Percentiles rank a stretch among this genome's conserved stretches.
phyloP scores from a whole-genome alignment of 2,329 filamentous ascomycete species.

The Penicillium sp. region DNA sequence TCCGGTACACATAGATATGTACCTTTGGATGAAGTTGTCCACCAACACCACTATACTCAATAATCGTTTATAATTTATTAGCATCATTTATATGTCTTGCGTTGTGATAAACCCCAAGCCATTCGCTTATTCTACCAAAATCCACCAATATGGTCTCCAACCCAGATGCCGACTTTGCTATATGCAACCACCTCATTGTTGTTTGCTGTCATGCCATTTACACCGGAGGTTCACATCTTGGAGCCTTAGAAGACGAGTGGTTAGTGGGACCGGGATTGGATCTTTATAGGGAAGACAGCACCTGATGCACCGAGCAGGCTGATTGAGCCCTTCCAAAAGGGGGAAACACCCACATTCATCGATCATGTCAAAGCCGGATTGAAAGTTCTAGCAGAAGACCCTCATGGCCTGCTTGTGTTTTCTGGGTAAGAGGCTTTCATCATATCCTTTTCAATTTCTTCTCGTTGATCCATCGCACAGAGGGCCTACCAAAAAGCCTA shows the following conservation, averaged over 20 bases:
- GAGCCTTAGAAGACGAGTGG: slow-evolving; percentile 62
- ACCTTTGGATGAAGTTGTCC: background rate
- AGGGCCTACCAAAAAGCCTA: slow-evolving; percentile 60
- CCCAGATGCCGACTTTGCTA: background rate
- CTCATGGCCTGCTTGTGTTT: slow-evolving; percentile 61
- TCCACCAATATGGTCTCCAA: background rate
- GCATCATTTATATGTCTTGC: background rate
- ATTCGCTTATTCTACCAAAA: too few relatives aligned
- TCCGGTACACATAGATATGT: too few relatives aligned
- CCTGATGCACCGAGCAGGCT: slow-evolving; percentile 48
- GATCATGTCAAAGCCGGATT: slow-evolving; percentile 70
- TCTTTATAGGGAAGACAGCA: background rate
- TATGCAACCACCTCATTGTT: slow-evolving; percentile 62
- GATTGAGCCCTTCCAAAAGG: slow-evolving; percentile 73
- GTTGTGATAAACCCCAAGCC: background rate
- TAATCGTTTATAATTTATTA: background rate
- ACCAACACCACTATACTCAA: background rate
- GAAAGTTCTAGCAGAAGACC: slow-evolving; percentile 50
- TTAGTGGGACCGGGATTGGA: slow-evolving; percentile 15
- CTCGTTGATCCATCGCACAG: slow-evolving; percentile 41
- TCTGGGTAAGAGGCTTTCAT: slow-evolving; percentile 60
- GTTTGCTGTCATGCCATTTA: slow-evolving; percentile 86
- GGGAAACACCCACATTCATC: slow-evolving; percentile 78
- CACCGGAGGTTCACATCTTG: slow-evolving; percentile 56
- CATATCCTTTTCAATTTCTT: slow-evolving; percentile 14